Conservation (phyloP, 2,329 filamentous ascomycete species). For the Claviceps citrina region DNA sequence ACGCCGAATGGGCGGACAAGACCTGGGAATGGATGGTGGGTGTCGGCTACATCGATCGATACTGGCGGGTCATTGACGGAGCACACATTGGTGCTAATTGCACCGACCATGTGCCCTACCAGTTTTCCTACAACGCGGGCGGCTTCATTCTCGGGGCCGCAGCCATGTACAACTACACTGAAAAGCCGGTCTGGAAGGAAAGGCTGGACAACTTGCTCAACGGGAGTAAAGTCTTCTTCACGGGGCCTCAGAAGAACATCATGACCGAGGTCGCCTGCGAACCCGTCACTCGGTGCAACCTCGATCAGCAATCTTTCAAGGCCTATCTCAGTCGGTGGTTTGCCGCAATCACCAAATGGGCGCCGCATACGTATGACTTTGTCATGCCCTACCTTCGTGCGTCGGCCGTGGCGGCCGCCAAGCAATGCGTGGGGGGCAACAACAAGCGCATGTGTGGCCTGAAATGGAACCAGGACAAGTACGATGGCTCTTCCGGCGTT, state of each 20-base stretch:
- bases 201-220: slow-evolving; percentile 42
- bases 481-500: slow-evolving; percentile 45
- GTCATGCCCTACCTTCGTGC: slow-evolving; percentile 38
- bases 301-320: slow-evolving; percentile 49
- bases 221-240: slow-evolving; percentile 40
- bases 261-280: slow-evolving; percentile 56
- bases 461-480: slow-evolving; percentile 40
- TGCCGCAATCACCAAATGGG: slow-evolving; percentile 47
- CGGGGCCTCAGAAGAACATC: slow-evolving; percentile 32
- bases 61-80: slow-evolving; percentile 49
- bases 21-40: slow-evolving; percentile 54
- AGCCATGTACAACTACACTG: slow-evolving; percentile 51
- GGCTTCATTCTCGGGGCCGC: slow-evolving; percentile 50
- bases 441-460: slow-evolving; percentile 45
- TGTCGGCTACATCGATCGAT: slow-evolving; percentile 41
- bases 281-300: slow-evolving; percentile 41
- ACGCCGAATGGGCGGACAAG: slow-evolving; percentile 60
- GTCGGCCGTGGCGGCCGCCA: slow-evolving; percentile 41
- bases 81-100: slow-evolving; percentile 42
- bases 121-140: slow-evolving; percentile 57
- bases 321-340: slow-evolving; percentile 48
- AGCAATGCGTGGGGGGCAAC: slow-evolving; percentile 40
- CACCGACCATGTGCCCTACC: slow-evolving; percentile 40
- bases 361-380: slow-evolving; percentile 37
- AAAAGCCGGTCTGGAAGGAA: slow-evolving; percentile 37